These are phyloP conservation scores for Aspergillus bridgeri DNA, from an alignment of 495 filamentous ascomycete genomes.

Conservation along the genomic window DNA sequence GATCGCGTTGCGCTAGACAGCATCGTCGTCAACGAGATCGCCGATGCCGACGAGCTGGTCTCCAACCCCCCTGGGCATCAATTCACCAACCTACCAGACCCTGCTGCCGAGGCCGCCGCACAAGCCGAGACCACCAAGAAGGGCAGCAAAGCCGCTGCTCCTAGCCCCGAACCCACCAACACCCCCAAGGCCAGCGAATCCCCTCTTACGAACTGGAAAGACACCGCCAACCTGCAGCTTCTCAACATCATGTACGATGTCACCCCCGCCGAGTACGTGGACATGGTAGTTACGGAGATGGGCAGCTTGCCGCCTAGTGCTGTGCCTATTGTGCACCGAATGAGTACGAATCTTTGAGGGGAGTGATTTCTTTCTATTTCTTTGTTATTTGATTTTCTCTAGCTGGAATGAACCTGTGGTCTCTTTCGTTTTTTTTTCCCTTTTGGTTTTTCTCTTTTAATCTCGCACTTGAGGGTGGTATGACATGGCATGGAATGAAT, in stretches of 20 bases:
- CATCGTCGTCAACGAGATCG: constrained; percentile 91
- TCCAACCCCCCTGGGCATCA: constrained; percentile 28
- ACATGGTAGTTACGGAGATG: constrained; percentile 87
- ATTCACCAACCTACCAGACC: constrained; percentile 36
- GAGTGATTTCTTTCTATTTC: neutral
- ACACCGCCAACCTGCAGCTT: constrained; percentile 61
- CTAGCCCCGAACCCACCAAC: constrained; percentile 24
- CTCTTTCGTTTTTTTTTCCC: neutral
- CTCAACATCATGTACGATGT: constrained; percentile 92
- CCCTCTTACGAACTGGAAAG: constrained; percentile 55
- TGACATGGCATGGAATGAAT: neutral
- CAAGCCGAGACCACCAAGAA: constrained; percentile 30
- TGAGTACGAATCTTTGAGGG: constrained; percentile 43
- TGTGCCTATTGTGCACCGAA: constrained; percentile 55
- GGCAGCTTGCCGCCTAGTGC: constrained; percentile 83
- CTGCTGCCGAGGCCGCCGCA: constrained; percentile 21
- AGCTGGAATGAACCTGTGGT: neutral
- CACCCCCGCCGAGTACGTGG: constrained; percentile 84
- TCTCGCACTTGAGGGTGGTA: neutral
- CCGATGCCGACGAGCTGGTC: constrained; percentile 61
- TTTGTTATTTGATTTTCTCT: neutral
- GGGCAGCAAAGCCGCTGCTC: constrained; percentile 36
- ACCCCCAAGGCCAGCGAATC: constrained; percentile 22
- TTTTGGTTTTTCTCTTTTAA: too few relatives aligned
- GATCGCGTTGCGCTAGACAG: constrained; percentile 86